phyloP scores from a whole-genome alignment of 139 green algal genomes.

The Haematococcus lacustris region DNA sequence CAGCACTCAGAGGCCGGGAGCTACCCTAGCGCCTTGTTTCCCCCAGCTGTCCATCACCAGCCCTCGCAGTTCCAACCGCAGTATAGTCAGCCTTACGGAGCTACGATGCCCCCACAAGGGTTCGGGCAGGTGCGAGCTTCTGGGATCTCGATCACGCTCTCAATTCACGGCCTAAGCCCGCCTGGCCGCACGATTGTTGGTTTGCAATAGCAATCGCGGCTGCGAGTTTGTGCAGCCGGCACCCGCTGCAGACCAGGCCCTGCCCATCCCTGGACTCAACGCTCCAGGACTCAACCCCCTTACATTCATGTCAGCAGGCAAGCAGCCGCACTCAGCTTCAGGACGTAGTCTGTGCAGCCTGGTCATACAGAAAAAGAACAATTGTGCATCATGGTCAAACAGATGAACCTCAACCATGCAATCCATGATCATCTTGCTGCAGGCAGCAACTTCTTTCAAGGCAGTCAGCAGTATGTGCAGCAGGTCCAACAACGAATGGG shows the following conservation, averaged over 20 bases:
- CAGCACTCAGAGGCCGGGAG: no score
- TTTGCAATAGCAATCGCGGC: no score
- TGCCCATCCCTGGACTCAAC: conserved; percentile 8
- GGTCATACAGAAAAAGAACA: not conserved
- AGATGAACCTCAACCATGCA: not conserved
- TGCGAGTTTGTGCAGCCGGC: no score
- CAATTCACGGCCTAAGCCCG: no score
- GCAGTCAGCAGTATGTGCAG: conserved; percentile 52
- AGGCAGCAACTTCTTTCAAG: conserved; percentile 18
- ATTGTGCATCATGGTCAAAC: not conserved
- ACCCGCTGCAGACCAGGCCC: conserved; percentile 7
- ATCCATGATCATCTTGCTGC: not conserved
- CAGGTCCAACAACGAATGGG: conserved; percentile 52
- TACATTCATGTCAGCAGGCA: not conserved
- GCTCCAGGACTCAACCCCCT: conserved; percentile 3
- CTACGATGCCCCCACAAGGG: no score
- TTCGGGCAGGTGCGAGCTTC: no score
- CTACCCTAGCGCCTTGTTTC: no score
- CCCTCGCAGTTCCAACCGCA: no score
- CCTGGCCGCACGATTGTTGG: no score
- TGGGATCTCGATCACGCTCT: no score
- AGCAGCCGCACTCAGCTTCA: not conserved
- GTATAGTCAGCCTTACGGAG: no score
- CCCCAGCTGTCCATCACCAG: no score
- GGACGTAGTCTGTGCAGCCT: not conserved